Percentiles rank a stretch among this genome's conserved stretches.
These are phyloP conservation scores for Aspergillus steynii DNA, from an alignment of 495 filamentous ascomycete species.

Conservation along the genomic window DNA sequence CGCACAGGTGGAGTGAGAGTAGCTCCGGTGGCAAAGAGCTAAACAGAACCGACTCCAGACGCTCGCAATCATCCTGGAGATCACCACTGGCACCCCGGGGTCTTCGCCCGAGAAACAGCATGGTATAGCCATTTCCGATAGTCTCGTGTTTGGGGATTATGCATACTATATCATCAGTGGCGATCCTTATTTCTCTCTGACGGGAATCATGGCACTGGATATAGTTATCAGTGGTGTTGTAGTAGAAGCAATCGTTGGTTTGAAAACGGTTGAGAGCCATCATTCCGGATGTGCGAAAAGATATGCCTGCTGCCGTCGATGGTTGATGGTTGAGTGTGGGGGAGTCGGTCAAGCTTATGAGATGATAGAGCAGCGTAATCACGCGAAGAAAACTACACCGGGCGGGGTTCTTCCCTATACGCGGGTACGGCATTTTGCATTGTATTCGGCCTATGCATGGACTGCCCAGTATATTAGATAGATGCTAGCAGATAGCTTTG, in stretches of 20 bases:
- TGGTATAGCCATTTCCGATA: slow-evolving; percentile 11
- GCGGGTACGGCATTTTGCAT: not conserved
- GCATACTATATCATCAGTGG: slow-evolving; percentile 33
- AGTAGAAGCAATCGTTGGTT: not conserved
- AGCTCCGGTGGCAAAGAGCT: slow-evolving; percentile 15
- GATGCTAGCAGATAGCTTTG: too few species aligned
- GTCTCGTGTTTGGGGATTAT: slow-evolving; percentile 16
- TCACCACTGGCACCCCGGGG: not conserved
- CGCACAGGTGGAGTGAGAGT: slow-evolving; percentile 23
- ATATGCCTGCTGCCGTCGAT: too few species aligned
- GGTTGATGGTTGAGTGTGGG: too few species aligned
- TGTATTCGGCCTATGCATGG: too few species aligned
- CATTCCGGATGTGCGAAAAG: not conserved
- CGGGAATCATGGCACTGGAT: slow-evolving; percentile 22
- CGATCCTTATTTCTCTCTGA: slow-evolving; percentile 21
- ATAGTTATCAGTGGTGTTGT: slow-evolving; percentile 10
- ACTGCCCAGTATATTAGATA: too few species aligned
- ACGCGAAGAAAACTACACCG: not conserved
- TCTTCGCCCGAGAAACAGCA: slow-evolving; percentile 29
- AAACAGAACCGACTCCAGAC: slow-evolving; percentile 21
- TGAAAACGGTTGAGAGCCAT: not conserved
- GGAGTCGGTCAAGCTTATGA: not conserved
- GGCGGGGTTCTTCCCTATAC: not conserved
- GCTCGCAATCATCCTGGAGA: not conserved
- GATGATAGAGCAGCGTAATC: not conserved